Evolutionary conservation across 2,329 filamentous ascomycete genomes (phyloP), one percentile per base, ranked within the genome.

Genomic region (Pyricularia grisea): DNA sequence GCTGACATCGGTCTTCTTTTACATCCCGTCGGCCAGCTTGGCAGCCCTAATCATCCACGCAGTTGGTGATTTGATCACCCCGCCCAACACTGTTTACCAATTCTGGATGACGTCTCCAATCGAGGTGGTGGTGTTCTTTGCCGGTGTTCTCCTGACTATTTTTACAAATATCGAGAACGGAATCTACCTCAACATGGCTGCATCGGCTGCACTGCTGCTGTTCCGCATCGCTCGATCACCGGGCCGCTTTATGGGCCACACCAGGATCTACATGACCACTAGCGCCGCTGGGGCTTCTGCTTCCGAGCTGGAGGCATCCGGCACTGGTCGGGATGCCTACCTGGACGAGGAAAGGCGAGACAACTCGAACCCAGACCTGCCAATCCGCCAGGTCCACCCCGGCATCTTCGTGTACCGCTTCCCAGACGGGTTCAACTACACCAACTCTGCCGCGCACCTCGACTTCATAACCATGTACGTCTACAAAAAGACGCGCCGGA

Each of bases 31-130:
- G 71, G 88, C 94, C 5, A 85, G 89, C 3, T 86, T 98, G 1
- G 85, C 94, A 0, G 95, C 89, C 30, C 92, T 98, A 75, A 97
- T 98, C 73, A 97, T 98, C 72, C 94, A 98, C 77, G 95, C 95
- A 2, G 94, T 98, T 2, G 92, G 92, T 70, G 94, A 98, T 31
- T 61, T 71, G 23, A 65, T 71, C 23, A 69, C 67, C 14, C 61
- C 68, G 20, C 70, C 70, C 20, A 23, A 28, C 3, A 68, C 67
- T 2, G 60, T 71, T 3, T 70, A 71, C 36, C 70, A 68, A 27
- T 70, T 69, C 55, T 86, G 86, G 74, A 85, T 82, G 68, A 82
- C 82, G 78, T 88, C 86, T 50, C 84, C 74, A 10, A 4, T 74
- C 70, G 42, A 73, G 69, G 30, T 75, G 71, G 5, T 70, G 6